These are phyloP conservation scores for Triticum urartu DNA, from an alignment of 176 grass and related monocot species.

Conservation along the genomic window DNA sequence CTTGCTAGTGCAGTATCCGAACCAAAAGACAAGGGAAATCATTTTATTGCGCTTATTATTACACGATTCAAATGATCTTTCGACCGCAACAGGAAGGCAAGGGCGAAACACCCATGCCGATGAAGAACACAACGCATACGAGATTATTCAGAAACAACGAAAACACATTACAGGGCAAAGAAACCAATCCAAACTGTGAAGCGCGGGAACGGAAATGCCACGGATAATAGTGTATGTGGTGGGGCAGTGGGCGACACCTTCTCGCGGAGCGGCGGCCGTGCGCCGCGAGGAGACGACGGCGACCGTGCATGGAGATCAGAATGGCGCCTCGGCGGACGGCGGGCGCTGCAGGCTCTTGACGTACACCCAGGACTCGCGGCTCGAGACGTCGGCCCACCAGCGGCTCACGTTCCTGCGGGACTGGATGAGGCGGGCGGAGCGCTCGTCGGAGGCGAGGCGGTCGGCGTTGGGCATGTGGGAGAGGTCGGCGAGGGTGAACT, in stretches of 20 bases:
- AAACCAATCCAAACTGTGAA: neutral
- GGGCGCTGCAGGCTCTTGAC: slow-evolving; percentile 67
- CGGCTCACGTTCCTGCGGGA: slow-evolving; percentile 51
- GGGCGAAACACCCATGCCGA: neutral
- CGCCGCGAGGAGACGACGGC: neutral
- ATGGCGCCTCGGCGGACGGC: slow-evolving; percentile 35
- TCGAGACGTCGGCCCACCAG: slow-evolving; percentile 62
- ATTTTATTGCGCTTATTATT: neutral
- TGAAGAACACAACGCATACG: neutral
- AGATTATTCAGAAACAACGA: slow-evolving; percentile 16
- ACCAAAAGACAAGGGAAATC: neutral
- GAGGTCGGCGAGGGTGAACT: slow-evolving; percentile 87
- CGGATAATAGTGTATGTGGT: neutral
- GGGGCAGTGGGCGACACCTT: neutral
- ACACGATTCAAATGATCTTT: neutral
- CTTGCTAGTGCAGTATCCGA: neutral
- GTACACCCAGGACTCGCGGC: slow-evolving; percentile 49
- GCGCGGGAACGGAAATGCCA: neutral
- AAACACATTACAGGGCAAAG: neutral
- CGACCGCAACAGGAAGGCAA: neutral
- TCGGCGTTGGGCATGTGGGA: slow-evolving; percentile 85
- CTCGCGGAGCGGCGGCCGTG: neutral
- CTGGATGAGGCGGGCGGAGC: slow-evolving; percentile 33
- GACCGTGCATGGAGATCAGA: slow-evolving; percentile 24
- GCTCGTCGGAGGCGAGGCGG: slow-evolving; percentile 39